phyloP scores from a whole-genome alignment of 1,284 basidiomycete genomes.

The Cutaneotrichosporon dermatis region DNA sequence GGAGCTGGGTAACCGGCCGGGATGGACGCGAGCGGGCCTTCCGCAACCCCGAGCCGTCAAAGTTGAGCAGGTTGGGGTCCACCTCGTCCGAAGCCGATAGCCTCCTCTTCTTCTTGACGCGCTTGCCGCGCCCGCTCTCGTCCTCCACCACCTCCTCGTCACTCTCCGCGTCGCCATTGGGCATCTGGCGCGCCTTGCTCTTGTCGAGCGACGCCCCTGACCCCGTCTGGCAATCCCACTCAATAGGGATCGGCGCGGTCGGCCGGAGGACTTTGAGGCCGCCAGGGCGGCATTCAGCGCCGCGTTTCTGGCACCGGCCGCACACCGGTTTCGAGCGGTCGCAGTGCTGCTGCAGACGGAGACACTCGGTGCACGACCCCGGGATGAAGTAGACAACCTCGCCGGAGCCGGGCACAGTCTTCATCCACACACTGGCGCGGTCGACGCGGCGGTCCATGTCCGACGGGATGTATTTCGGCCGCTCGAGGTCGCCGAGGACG shows the following conservation, averaged over 20 bases:
- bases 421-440: constrained; percentile 34
- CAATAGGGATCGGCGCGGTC: neutral
- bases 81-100: constrained; percentile 26
- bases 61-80: constrained; percentile 23
- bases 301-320: constrained; percentile 21
- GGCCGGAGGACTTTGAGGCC: constrained; percentile 15
- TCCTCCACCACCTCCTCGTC: constrained; percentile 8
- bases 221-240: neutral
- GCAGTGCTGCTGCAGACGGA: constrained; percentile 26
- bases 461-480: constrained; percentile 30
- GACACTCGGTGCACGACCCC: constrained; percentile 30
- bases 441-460: constrained; percentile 35
- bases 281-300: constrained; percentile 20
- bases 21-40: constrained; percentile 5
- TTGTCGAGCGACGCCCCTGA: constrained; percentile 5
- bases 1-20: neutral
- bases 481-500: constrained; percentile 23
- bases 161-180: constrained; percentile 1
- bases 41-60: constrained; percentile 14
- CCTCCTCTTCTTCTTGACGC: constrained; percentile 34
- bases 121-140: constrained; percentile 22
- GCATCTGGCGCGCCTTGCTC: constrained; percentile 18
- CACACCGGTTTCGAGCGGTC: constrained; percentile 34
- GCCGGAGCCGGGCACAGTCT: constrained; percentile 6
- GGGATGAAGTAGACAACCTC: constrained; percentile 32